These are phyloP conservation scores for Citrus inodora DNA, from an alignment of 345 rosid species.

Conservation along the genomic window DNA sequence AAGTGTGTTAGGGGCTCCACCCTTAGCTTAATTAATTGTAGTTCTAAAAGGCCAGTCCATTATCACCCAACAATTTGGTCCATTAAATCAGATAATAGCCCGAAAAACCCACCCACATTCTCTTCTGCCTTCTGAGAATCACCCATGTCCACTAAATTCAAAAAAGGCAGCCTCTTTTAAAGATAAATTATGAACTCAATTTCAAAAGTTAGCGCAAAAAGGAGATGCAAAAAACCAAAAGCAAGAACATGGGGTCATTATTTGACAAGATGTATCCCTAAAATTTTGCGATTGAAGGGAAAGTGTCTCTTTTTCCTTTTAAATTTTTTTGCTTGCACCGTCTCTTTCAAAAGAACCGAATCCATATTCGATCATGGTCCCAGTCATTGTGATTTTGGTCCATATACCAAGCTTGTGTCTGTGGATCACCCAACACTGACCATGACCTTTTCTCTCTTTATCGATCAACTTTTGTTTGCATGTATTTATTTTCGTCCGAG, in stretches of 20 bases:
- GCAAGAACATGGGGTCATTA: not conserved
- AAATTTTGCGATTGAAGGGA: not conserved
- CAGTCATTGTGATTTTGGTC: constrained; percentile 13
- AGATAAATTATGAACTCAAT: not conserved
- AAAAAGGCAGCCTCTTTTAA: too few relatives aligned
- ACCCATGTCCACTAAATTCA: not conserved
- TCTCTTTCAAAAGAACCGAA: constrained; percentile 17
- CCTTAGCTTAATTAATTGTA: too few relatives aligned
- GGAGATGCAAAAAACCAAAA: not conserved
- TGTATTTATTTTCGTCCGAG: constrained; percentile 23
- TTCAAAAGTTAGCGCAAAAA: not conserved
- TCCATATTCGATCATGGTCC: constrained; percentile 18
- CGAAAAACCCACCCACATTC: not conserved
- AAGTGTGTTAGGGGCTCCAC: too few relatives aligned
- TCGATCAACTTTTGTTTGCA: constrained; percentile 30
- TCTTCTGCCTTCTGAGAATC: not conserved
- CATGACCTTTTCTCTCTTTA: constrained; percentile 28
- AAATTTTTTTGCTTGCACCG: not conserved
- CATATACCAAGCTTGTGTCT: constrained; percentile 37
- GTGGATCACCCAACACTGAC: constrained; percentile 56
- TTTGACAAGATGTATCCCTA: constrained; percentile 13
- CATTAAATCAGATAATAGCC: not conserved
- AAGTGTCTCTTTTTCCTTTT: not conserved
- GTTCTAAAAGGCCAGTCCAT: not conserved
- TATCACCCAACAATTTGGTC: not conserved